Conservation (phyloP, 1,139 yeast species). For the Blastobotrys illinoisensis region DNA sequence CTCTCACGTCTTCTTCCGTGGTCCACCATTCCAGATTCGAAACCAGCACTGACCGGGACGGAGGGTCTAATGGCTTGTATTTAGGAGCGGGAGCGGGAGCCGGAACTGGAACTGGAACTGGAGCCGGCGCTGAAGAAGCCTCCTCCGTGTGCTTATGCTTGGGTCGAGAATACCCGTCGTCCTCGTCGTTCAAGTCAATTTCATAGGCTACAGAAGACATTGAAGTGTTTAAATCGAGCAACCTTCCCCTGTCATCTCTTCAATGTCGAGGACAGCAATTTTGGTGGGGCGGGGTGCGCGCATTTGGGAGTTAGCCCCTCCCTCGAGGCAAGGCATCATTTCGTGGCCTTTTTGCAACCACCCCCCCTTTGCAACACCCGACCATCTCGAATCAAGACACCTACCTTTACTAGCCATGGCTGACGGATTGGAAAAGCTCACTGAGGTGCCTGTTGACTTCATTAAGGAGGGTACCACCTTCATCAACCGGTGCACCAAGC, state of each 20-base stretch:
- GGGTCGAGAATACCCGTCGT: conserved; percentile 15
- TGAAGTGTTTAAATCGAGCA: background rate
- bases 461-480: conserved; percentile 87
- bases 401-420: conserved; percentile 18
- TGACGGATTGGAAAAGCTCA: conserved; percentile 59
- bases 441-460: conserved; percentile 88
- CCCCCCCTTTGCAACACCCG: background rate
- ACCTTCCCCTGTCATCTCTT: background rate
- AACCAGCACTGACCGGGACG: conserved; percentile 2
- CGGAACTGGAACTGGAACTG: background rate
- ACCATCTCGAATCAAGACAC: background rate
- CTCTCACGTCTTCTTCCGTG: conserved; percentile 32
- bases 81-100: background rate
- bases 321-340: background rate
- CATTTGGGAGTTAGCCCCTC: background rate
- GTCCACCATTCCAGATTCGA: conserved; percentile 31
- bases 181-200: conserved; percentile 28
- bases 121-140: background rate
- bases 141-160: background rate
- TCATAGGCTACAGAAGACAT: conserved; percentile 15
- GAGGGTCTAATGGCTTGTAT: conserved; percentile 1
- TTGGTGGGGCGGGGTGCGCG: background rate
- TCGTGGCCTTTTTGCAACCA: background rate
- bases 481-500: conserved; percentile 88
- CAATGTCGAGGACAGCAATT: background rate